Conservation (phyloP, 2,329 filamentous ascomycete genomes). For the Akanthomyces muscarius region DNA sequence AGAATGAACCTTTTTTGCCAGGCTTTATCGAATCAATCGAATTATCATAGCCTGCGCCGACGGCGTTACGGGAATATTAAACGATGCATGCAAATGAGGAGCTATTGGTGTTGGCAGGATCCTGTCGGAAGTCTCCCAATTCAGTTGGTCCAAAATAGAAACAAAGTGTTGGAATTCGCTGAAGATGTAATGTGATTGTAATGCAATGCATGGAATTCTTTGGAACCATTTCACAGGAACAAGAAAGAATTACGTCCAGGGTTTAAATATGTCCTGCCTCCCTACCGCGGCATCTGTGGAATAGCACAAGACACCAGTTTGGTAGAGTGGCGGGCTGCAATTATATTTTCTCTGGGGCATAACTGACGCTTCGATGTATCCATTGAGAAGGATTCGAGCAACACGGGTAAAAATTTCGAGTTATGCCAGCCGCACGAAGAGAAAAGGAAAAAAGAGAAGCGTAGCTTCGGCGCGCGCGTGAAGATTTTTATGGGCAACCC, state of each 20-base stretch:
- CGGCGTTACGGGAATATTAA: conserved; percentile 12
- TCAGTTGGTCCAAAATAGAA: background rate
- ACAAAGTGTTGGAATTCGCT: background rate
- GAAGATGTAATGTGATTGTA: no score
- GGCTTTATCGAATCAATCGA: background rate
- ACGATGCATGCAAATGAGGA: background rate
- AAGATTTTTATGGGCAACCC: conserved; percentile 27
- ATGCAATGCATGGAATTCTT: no score
- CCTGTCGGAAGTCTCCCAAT: background rate
- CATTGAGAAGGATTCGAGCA: conserved; percentile 65
- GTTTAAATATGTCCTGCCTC: conserved; percentile 44
- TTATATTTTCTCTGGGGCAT: conserved; percentile 73
- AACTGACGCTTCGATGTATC: conserved; percentile 66
- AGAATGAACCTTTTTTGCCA: conserved; percentile 40
- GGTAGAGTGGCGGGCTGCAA: conserved; percentile 64
- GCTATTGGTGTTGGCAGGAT: background rate
- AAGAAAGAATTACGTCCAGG: background rate
- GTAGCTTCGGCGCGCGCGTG: conserved; percentile 22
- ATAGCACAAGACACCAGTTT: conserved; percentile 34
- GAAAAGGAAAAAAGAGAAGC: conserved; percentile 40
- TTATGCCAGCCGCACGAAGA: conserved; percentile 79
- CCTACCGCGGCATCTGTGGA: conserved; percentile 29
- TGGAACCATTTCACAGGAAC: background rate
- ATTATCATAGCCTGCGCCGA: background rate
- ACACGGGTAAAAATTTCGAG: conserved; percentile 67